Evolutionary conservation across 257 asterid species (phyloP).

Genomic region (Plectranthus barbatus): DNA sequence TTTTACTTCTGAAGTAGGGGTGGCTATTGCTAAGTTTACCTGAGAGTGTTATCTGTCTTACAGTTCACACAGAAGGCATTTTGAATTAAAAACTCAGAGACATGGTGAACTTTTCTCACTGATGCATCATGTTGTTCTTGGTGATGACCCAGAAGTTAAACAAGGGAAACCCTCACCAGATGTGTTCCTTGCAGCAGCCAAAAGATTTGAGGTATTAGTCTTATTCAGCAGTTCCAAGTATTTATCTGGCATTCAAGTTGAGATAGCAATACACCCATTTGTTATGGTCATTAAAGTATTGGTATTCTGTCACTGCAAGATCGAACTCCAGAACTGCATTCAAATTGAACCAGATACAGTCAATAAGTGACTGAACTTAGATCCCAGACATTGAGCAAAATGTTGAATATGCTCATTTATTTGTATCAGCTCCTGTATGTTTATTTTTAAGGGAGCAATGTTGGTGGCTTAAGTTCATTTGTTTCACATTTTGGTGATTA

Average conservation of each 20-base stretch:
- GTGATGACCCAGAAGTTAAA: conserved; percentile 97
- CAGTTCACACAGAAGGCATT: conserved; percentile 87
- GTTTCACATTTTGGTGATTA: too few relatives aligned
- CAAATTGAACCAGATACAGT: not conserved
- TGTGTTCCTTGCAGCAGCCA: conserved; percentile 82
- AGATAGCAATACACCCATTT: not conserved
- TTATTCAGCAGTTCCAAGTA: not conserved
- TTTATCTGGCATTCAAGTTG: not conserved
- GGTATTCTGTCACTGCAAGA: not conserved
- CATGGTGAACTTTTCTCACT: conserved; percentile 67
- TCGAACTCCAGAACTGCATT: not conserved
- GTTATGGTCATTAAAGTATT: conserved; percentile 1
- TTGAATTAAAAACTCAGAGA: conserved; percentile 78
- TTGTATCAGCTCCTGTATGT: not conserved
- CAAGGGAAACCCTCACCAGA: conserved; percentile 97
- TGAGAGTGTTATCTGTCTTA: conserved; percentile 8
- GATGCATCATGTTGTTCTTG: conserved; percentile 89
- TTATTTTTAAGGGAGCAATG: not conserved
- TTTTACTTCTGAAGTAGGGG: not conserved
- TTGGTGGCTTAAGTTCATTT: not conserved
- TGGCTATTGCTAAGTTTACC: not conserved
- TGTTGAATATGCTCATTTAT: not conserved
- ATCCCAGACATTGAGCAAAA: not conserved
- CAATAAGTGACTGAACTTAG: not conserved
- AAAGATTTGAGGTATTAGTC: conserved; percentile 69